phyloP scores from a whole-genome alignment of 306 rosid genomes.

The Rosa rugosa region DNA sequence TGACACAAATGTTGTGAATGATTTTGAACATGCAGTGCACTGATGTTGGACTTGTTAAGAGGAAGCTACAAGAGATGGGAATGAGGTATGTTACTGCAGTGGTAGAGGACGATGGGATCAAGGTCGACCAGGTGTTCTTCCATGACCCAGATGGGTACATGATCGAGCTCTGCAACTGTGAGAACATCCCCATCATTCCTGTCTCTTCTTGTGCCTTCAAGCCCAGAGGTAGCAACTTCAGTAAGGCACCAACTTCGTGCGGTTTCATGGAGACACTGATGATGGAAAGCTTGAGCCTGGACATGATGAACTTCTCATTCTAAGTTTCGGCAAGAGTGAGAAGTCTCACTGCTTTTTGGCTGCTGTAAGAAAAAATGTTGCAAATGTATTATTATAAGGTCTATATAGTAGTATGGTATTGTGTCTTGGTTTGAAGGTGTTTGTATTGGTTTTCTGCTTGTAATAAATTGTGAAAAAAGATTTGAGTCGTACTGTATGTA shows the following conservation, averaged over 20 bases:
- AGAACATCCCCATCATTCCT: constrained; percentile 69
- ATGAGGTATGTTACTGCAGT: constrained; percentile 69
- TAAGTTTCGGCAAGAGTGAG: constrained; percentile 26
- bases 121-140: constrained; percentile 79
- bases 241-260: constrained; percentile 51
- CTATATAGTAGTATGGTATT: constrained; percentile 1
- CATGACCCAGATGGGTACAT: constrained; percentile 88
- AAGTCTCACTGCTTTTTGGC: constrained; percentile 18
- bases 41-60: constrained; percentile 72
- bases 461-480: constrained; percentile 33
- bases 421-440: constrained; percentile 19
- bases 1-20: not conserved
- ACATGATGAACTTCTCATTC: constrained; percentile 73
- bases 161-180: constrained; percentile 78
- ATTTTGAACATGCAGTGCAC: constrained; percentile 56
- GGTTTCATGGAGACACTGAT: constrained; percentile 74
- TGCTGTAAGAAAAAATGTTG: constrained; percentile 18
- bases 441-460: constrained; percentile 30
- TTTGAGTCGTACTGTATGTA: constrained; percentile 13
- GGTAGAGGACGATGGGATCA: constrained; percentile 61
- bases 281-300: constrained; percentile 89
- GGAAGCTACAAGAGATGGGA: constrained; percentile 67
- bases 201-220: constrained; percentile 62
- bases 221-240: constrained; percentile 51
- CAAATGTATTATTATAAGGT: constrained; percentile 16